Base-by-base conservation (phyloP, 345 rosid species). In the Lumnitzera racemosa region DNA sequence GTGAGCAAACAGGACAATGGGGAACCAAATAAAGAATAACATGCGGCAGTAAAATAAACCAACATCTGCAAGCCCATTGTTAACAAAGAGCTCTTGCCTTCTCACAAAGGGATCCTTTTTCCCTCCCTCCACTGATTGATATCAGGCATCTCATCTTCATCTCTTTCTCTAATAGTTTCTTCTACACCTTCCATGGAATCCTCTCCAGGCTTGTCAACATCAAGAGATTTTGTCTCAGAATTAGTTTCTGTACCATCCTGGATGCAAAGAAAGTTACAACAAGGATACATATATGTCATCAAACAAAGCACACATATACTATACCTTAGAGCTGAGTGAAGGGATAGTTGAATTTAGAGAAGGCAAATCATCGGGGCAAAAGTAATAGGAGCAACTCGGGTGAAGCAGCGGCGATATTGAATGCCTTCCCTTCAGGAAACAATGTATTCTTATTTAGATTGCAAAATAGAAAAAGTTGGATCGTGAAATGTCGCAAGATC, bases 1-100 rank as follows among this genome's bases (percentile, higher is more conserved):
- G 7, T 27, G 24, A n/a, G 5, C 36, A 29, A 56, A 24, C 12
- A 25, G 47, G 17, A 15, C 43, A 20, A 50, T 12, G 7, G 29
- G 25, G 31, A 0, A 51, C 16, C 12, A 23, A n/a, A 41, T 8
- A 20, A 53, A 10, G 16, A 47, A 53, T 46, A 10, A 13, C 1
- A 2, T 29, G 5, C 24, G 25, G 17, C 36, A 29, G 15, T 20
- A 1, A 50, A 63, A 41, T 24, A 66, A 47, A 75, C 78, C 61
- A 55, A 91, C 99, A 97, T 87, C 91, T 58, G 96, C 98, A 72
- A 92, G 90, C 67, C 96, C 91, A 62, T 89, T 87, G 59, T 69
- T 62, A 36, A 92, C 70, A 62, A 92, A 69, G 80, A 92, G 66
- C 68, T 92, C 98, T 61, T 53, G 86, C 71, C 98, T 85, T 76